A percentile compares a stretch with the other conserved stretches of the same genome.
Evolutionary conservation across 2,329 filamentous ascomycete species (phyloP).

Genomic region (Shiraia sp.): DNA sequence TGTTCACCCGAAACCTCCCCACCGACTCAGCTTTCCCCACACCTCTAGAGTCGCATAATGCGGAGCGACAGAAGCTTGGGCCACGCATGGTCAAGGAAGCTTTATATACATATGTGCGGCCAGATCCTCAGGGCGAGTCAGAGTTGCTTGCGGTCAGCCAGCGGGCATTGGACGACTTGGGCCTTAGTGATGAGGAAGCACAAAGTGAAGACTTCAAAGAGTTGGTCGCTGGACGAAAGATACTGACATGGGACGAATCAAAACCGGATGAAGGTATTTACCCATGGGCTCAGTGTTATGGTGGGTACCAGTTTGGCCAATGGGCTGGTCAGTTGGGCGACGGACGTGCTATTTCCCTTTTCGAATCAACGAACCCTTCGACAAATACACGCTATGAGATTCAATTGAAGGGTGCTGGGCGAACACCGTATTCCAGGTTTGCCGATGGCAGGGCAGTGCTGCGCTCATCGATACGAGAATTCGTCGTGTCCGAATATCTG

Average conservation of each 20-base stretch:
- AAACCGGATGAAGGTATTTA: conserved; percentile 65
- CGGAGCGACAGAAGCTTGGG: conserved; percentile 73
- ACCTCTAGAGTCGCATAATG: conserved; percentile 77
- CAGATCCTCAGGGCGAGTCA: conserved; percentile 70
- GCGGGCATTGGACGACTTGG: conserved; percentile 79
- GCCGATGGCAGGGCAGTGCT: conserved; percentile 95
- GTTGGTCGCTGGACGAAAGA: conserved; percentile 78
- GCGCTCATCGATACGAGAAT: conserved; percentile 90
- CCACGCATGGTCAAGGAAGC: conserved; percentile 85
- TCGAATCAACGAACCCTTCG: conserved; percentile 78
- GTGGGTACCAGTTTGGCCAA: conserved; percentile 71
- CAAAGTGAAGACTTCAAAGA: conserved; percentile 74
- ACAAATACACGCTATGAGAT: conserved; percentile 81
- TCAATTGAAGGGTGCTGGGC: conserved; percentile 90
- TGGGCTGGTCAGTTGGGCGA: conserved; percentile 98
- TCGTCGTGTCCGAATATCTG: conserved; percentile 86
- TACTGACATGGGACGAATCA: conserved; percentile 76
- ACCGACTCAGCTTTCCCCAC: conserved; percentile 79
- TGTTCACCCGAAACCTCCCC: conserved; percentile 69
- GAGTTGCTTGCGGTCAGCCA: conserved; percentile 82
- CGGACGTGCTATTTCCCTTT: conserved; percentile 90
- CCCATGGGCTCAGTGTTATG: conserved; percentile 98
- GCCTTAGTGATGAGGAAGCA: conserved; percentile 70
- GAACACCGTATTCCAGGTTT: conserved; percentile 94
- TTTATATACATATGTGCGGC: conserved; percentile 87